phyloP scores from a whole-genome alignment of 2,329 filamentous ascomycete species.

The Pestalotiopsis sp. region DNA sequence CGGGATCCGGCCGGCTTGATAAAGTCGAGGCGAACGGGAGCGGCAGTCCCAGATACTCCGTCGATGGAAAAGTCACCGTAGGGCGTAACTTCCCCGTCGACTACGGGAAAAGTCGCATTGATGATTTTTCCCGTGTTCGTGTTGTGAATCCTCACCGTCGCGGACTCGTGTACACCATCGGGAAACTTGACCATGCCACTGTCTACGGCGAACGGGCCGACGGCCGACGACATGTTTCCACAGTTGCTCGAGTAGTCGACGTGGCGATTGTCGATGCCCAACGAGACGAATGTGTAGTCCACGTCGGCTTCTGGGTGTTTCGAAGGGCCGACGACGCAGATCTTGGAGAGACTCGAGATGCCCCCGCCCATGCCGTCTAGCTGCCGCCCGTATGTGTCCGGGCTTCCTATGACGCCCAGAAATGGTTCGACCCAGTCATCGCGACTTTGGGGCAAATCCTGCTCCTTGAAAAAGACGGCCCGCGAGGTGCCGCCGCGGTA shows the following conservation, averaged over 20 bases:
- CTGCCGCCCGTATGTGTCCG: background rate
- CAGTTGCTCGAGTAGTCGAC: conserved; percentile 73
- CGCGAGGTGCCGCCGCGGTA: background rate
- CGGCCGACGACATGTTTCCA: conserved; percentile 71
- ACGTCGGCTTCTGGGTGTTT: conserved; percentile 46
- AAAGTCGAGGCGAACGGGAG: conserved; percentile 62
- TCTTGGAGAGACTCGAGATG: background rate
- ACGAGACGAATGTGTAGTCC: conserved; percentile 71
- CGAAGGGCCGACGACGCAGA: background rate
- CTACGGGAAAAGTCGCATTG: conserved; percentile 55
- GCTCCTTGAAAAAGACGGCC: background rate
- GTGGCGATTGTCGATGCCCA: conserved; percentile 62
- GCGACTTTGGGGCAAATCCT: background rate
- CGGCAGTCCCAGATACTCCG: conserved; percentile 61
- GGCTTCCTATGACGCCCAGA: background rate
- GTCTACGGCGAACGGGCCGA: conserved; percentile 65
- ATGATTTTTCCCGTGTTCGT: conserved; percentile 72
- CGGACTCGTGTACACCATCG: conserved; percentile 33
- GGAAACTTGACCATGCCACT: background rate
- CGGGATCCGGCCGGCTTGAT: conserved; percentile 63
- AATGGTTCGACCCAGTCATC: background rate
- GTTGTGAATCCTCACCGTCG: conserved; percentile 64
- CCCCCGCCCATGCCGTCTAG: background rate
- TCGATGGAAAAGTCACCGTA: conserved; percentile 62
- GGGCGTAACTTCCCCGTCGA: conserved; percentile 46